Conservation (phyloP, 305 asterid species). For the Coffea humblotiana region DNA sequence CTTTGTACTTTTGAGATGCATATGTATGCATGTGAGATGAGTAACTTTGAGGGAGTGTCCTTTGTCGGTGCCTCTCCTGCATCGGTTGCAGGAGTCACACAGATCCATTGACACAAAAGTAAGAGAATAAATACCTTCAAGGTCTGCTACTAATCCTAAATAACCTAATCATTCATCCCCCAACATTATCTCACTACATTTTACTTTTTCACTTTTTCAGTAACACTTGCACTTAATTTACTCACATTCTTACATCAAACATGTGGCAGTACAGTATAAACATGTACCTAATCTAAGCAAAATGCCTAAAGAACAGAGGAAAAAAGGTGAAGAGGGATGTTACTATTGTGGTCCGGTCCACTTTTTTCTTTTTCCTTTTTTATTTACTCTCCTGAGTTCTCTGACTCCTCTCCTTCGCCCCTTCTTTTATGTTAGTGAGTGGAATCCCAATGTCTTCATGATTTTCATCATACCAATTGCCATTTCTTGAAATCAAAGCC, state of each 20-base stretch:
- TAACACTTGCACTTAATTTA: background rate
- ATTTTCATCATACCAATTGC: slow-evolving; percentile 33
- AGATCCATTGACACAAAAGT: slow-evolving; percentile 39
- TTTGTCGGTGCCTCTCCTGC: background rate
- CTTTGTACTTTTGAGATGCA: too few species aligned
- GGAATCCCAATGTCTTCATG: slow-evolving; percentile 46
- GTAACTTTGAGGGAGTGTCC: background rate
- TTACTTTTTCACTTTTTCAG: background rate
- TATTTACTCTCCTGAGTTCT: slow-evolving; percentile 10
- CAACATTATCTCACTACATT: slow-evolving; percentile 5
- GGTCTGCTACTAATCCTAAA: slow-evolving; percentile 19
- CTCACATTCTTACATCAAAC: background rate
- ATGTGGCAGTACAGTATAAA: background rate
- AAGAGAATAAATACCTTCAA: slow-evolving; percentile 28
- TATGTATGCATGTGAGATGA: slow-evolving; percentile 31
- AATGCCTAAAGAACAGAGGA: slow-evolving; percentile 12
- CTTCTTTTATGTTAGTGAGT: slow-evolving; percentile 1
- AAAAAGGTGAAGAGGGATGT: slow-evolving; percentile 14
- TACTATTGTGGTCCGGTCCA: background rate
- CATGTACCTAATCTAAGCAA: background rate
- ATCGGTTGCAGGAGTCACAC: slow-evolving; percentile 23
- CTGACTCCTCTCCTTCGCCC: background rate
- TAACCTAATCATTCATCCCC: slow-evolving; percentile 31
- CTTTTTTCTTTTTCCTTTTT: slow-evolving; percentile 8
- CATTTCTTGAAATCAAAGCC: slow-evolving; percentile 50